A percentile compares a stretch with the other conserved stretches of the same genome.
Evolutionary conservation across 2,329 filamentous ascomycete species (phyloP).

Genomic region (Ophiostoma quercus): DNA sequence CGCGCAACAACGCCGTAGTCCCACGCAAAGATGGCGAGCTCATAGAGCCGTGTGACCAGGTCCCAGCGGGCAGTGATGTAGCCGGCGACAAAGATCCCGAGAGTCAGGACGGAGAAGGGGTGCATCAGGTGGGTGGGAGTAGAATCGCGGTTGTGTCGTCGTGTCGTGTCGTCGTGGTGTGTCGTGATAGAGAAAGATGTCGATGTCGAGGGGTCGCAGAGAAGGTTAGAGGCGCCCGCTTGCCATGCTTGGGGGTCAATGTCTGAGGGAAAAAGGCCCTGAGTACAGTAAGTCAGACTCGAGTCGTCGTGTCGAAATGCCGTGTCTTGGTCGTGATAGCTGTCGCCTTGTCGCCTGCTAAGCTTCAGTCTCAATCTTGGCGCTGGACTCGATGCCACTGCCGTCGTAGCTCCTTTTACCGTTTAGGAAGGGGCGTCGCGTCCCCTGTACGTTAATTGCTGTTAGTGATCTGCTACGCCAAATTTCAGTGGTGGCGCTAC

Average conservation of each 20-base stretch:
- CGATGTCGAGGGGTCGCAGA: background rate
- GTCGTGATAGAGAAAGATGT: background rate
- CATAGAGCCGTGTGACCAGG: constrained; percentile 92
- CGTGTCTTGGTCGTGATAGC: background rate
- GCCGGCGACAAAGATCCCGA: constrained; percentile 98
- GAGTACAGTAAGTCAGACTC: background rate
- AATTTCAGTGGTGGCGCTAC: background rate
- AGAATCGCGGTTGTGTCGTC: background rate
- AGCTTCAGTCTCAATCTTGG: background rate
- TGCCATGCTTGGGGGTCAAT: background rate
- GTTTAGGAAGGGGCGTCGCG: constrained; percentile 4
- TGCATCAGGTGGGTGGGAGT: constrained; percentile 64
- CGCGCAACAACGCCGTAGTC: constrained; percentile 95
- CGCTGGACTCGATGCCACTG: background rate
- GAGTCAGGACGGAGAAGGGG: constrained; percentile 91
- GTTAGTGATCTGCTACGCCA: constrained; percentile 6
- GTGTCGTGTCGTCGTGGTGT: background rate
- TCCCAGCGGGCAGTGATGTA: constrained; percentile 99
- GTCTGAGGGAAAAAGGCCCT: background rate
- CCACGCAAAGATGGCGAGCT: constrained; percentile 95
- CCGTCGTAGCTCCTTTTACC: constrained; percentile 5
- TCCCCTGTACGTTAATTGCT: background rate
- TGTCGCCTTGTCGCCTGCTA: background rate
- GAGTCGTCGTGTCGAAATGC: background rate
- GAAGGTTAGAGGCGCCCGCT: background rate